Percentiles rank a stretch among this genome's conserved stretches.
Conservation (phyloP, 2,329 filamentous ascomycete genomes). For the Alternaria atra region DNA sequence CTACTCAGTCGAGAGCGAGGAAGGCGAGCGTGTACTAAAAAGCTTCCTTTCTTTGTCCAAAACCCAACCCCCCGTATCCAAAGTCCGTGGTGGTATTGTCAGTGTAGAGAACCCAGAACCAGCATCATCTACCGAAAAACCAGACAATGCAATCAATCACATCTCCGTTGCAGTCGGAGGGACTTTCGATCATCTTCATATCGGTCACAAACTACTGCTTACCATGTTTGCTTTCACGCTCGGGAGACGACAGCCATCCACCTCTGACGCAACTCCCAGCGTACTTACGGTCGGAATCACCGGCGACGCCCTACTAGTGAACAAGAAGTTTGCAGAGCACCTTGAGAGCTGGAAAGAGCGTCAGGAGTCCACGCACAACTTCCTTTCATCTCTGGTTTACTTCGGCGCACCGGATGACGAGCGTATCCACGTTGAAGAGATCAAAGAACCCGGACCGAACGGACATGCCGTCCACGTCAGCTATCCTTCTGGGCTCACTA, state of each 20-base stretch:
- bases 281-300: conserved; percentile 86
- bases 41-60: conserved; percentile 52
- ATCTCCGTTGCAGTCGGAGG: conserved; percentile 82
- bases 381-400: conserved; percentile 71
- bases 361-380: conserved; percentile 73
- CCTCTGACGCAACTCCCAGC: conserved; percentile 48
- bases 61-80: conserved; percentile 40
- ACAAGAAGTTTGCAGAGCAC: conserved; percentile 85
- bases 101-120: conserved; percentile 24
- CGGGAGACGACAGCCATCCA: conserved; percentile 47
- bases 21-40: conserved; percentile 67
- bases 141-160: conserved; percentile 53
- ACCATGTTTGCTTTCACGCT: conserved; percentile 83
- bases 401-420: conserved; percentile 60
- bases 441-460: conserved; percentile 57
- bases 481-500: conserved; percentile 69
- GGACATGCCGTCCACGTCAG: conserved; percentile 64
- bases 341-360: conserved; percentile 83
- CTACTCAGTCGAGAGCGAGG: conserved; percentile 72
- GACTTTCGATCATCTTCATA: conserved; percentile 95
- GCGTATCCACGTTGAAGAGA: conserved; percentile 56
- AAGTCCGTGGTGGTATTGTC: conserved; percentile 48
- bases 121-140: conserved; percentile 8
- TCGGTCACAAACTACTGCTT: conserved; percentile 93
- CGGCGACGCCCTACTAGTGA: conserved; percentile 82